Evolutionary conservation across 805 yeast genomes (phyloP), one percentile per base, ranked within the genome.

Genomic region (Starmerella powellii): DNA sequence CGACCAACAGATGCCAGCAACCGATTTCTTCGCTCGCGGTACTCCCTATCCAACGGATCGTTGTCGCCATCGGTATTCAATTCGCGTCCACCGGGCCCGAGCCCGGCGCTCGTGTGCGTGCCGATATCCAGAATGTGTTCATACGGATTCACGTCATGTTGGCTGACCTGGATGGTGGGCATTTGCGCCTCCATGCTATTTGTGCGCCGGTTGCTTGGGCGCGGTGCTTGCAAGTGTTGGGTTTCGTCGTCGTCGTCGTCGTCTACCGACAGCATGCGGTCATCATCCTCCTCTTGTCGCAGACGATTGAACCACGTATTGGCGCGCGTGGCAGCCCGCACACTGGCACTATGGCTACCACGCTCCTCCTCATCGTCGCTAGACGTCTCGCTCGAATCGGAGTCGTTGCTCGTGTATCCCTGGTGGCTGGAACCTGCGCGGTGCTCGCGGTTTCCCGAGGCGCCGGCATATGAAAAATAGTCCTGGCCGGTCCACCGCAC

Each of bases 51-150:
- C 8, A 49, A 26, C 1, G 51, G 46, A 31, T 51, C 56, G 8
- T 31, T 34, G 3, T 30, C 51, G 11, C 30, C 42, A 1, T 40
- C 54, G 5, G 29, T 41, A 13, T 32, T 37, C 11, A 15, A 4
- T n/a, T 33, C 47, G 2, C 40, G 42, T 1, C 59, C 60, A 1
- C 64, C 63, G 1, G 63, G 63, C 1, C 63, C 63, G 21, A 60
- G 37, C 1, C 64, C 63, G 8, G 61, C 62, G 26, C 56, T 50
- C 5, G 53, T 47, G 18, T 46, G 34, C 3, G 52, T 29, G 15
- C 61, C 61, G 10, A 58, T 46, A 36, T 58, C 62, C 40, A 57
- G 40, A 20, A 58, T 27, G 20, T 44, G 24, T 8, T 38, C 37
- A 17, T 36, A 45, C 13, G 52, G 50, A 29, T 49, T 41, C 10